Conservation (phyloP, 2,329 filamentous ascomycete genomes). For the Lasiodiplodia hormozganensis region DNA sequence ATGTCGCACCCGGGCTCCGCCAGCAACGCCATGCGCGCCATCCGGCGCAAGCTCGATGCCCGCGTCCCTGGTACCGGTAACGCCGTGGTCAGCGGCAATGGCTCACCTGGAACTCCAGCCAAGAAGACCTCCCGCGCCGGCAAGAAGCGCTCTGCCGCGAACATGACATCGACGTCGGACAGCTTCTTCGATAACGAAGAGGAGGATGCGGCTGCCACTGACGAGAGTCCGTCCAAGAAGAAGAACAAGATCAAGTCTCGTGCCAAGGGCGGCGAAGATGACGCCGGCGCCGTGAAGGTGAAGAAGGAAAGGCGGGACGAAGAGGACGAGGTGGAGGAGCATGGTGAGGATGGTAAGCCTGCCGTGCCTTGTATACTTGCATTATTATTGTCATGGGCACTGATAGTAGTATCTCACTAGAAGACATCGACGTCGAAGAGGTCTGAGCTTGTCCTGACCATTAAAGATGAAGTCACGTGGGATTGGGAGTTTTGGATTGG, state of each 20-base stretch:
- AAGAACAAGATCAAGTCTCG: not conserved
- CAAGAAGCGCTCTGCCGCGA: constrained; percentile 6
- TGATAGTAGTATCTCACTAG: not conserved
- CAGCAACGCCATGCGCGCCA: constrained; percentile 46
- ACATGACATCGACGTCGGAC: not conserved
- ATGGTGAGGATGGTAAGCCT: constrained; percentile 13
- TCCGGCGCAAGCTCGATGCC: constrained; percentile 42
- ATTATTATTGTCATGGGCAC: not conserved
- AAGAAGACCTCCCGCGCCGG: constrained; percentile 6
- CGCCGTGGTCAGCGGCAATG: not conserved
- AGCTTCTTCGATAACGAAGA: not conserved
- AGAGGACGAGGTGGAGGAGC: constrained; percentile 31
- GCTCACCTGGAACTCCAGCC: constrained; percentile 1
- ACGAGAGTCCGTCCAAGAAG: constrained; percentile 3
- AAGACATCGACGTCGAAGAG: not conserved
- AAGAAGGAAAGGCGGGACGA: constrained; percentile 32
- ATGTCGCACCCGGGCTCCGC: constrained; percentile 48
- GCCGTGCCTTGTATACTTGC: not conserved
- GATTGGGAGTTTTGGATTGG: not conserved
- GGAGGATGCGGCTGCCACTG: not conserved
- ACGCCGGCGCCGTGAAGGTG: constrained; percentile 32
- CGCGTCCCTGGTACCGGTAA: not conserved
- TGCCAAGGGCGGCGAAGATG: not conserved
- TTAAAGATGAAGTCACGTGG: not conserved
- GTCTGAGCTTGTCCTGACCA: not conserved